Evolutionary conservation across 805 yeast species (phyloP).

Genomic region (Ogataea methanolica): DNA sequence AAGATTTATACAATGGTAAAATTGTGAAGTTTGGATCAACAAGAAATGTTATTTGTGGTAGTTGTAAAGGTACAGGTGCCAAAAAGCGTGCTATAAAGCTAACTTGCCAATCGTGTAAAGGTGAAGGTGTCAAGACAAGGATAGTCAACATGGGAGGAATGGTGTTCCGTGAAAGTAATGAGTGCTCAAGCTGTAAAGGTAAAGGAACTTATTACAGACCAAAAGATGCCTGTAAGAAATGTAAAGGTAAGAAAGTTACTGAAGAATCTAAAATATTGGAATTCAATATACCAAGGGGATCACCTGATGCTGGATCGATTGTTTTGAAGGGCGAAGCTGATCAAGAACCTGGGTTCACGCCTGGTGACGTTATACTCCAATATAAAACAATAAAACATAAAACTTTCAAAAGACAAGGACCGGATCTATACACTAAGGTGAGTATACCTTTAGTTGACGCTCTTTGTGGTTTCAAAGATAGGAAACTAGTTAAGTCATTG

Average conservation of each 20-base stretch:
- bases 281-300: conserved; percentile 72
- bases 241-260: conserved; percentile 58
- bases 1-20: conserved; percentile 78
- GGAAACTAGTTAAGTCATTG: conserved; percentile 60
- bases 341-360: conserved; percentile 60
- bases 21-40: conserved; percentile 67
- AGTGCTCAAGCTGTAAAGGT: conserved; percentile 70
- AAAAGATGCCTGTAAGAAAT: conserved; percentile 74
- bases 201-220: conserved; percentile 53
- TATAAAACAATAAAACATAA: conserved; percentile 46
- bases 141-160: conserved; percentile 67
- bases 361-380: conserved; percentile 75
- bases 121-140: conserved; percentile 59
- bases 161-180: conserved; percentile 54
- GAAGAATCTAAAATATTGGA: conserved; percentile 71
- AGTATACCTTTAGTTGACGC: conserved; percentile 73
- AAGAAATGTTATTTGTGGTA: conserved; percentile 65
- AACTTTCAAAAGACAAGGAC: conserved; percentile 42
- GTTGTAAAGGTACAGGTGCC: conserved; percentile 77
- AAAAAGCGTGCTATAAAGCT: conserved; percentile 50
- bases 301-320: conserved; percentile 56
- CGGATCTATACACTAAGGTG: conserved; percentile 60
- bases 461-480: conserved; percentile 70
- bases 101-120: conserved; percentile 65
- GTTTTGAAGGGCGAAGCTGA: conserved; percentile 70